Evolutionary conservation across 2,329 filamentous ascomycete genomes (phyloP).

Genomic region (Venturia nashicola): DNA sequence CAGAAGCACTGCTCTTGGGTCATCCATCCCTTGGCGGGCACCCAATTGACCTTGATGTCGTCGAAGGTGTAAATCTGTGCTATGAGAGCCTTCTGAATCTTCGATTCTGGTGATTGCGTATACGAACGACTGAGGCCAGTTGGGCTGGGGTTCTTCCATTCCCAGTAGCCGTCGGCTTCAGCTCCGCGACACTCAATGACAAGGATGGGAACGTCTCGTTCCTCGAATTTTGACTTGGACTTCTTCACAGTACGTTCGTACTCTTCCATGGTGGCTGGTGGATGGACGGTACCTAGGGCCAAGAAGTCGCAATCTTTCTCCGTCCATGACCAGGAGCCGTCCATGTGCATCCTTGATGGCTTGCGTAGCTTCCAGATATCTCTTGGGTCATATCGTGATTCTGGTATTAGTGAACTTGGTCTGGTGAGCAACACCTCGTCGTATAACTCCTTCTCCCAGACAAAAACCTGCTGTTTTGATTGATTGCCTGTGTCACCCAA

Average conservation of each 20-base stretch:
- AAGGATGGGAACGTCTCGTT: neutral
- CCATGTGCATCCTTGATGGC: neutral
- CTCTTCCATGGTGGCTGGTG: neutral
- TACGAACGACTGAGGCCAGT: neutral
- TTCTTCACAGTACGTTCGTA: neutral
- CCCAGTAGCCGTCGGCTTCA: neutral
- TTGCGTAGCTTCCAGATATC: neutral
- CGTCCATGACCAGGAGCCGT: neutral
- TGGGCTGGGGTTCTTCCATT: neutral
- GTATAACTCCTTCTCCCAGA: neutral
- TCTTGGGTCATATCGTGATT: neutral
- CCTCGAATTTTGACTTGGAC: neutral
- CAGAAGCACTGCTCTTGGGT: conserved; percentile 1
- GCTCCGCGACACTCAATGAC: neutral
- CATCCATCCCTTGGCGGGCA: neutral
- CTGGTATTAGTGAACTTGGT: neutral
- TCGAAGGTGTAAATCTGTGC: neutral
- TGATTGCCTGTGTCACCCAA: neutral
- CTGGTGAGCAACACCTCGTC: neutral
- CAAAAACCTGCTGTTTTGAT: neutral
- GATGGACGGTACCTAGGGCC: neutral
- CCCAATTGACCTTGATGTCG: neutral
- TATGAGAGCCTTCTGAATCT: neutral
- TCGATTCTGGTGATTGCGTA: neutral
- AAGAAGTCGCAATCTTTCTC: neutral